These are phyloP conservation scores for Sclerotinia minor DNA, from an alignment of 2,329 filamentous ascomycete species.

Conservation along the genomic window DNA sequence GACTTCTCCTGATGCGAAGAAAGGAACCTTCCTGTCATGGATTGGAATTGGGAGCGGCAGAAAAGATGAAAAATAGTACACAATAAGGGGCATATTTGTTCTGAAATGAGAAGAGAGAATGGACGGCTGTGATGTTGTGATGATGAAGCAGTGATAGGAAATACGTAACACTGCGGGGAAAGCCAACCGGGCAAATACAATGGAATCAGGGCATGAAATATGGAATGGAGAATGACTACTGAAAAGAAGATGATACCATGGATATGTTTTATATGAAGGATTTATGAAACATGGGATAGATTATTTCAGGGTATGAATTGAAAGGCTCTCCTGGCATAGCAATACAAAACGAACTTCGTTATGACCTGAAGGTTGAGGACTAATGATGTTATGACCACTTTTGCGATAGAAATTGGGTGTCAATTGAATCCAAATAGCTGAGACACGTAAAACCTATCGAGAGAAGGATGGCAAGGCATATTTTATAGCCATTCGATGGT, in stretches of 20 bases:
- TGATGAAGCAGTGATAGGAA: background rate
- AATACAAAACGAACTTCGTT: background rate
- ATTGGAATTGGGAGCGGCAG: constrained; percentile 6
- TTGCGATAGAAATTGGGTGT: background rate
- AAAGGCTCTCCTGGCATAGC: background rate
- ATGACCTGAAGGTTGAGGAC: background rate
- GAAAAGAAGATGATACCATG: background rate
- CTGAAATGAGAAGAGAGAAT: background rate
- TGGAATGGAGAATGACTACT: background rate
- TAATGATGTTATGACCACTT: background rate
- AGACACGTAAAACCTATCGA: background rate
- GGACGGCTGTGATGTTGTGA: background rate
- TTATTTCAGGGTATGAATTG: background rate
- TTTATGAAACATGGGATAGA: background rate
- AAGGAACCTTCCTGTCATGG: constrained; percentile 12
- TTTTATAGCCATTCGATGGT: background rate
- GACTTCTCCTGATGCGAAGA: constrained; percentile 31
- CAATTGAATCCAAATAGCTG: background rate
- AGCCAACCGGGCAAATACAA: background rate
- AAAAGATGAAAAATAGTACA: background rate
- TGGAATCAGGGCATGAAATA: background rate
- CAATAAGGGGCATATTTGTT: background rate
- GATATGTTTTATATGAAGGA: background rate
- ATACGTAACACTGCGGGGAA: background rate
- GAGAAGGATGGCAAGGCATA: background rate